These are phyloP conservation scores for Conticribra weissflogii DNA, from an alignment of 108 stramenopile species.

Conservation along the genomic window DNA sequence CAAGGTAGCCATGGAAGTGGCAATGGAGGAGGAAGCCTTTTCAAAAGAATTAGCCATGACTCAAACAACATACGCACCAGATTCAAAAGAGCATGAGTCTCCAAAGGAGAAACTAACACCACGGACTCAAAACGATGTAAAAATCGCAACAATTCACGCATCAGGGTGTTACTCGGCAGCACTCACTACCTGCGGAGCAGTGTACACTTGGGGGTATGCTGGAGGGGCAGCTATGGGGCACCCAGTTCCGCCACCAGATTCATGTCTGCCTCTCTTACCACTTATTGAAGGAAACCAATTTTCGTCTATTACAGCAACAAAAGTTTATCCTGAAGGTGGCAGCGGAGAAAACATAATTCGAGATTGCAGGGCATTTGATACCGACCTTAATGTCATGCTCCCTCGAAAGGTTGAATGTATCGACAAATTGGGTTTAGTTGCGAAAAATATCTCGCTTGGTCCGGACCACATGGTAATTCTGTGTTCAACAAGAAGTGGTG, in stretches of 20 bases:
- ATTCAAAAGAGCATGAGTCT: not conserved
- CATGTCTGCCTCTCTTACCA: constrained; percentile 40
- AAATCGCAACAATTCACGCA: constrained; percentile 66
- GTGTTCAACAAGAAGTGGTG: constrained; percentile 31
- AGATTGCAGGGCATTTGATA: constrained; percentile 65
- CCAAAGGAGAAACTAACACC: constrained; percentile 18
- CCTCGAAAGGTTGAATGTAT: constrained; percentile 67
- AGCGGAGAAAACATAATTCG: constrained; percentile 42
- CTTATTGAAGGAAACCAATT: constrained; percentile 45
- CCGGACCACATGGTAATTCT: constrained; percentile 55
- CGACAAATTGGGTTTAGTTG: constrained; percentile 41
- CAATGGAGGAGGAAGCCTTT: constrained; percentile 46
- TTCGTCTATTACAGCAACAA: constrained; percentile 31
- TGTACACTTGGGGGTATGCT: constrained; percentile 87
- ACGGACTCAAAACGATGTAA: constrained; percentile 17
- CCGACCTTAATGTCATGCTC: constrained; percentile 68
- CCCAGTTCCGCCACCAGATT: constrained; percentile 48
- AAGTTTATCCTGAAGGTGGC: constrained; percentile 46
- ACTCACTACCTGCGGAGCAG: constrained; percentile 64
- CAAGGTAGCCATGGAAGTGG: constrained; percentile 37
- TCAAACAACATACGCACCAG: constrained; percentile 3
- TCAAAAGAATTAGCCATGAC: constrained; percentile 22
- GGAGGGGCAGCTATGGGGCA: constrained; percentile 73
- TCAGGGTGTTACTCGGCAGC: constrained; percentile 80
- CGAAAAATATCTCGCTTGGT: constrained; percentile 46